Evolutionary conservation across 768 basidiomycete genomes (phyloP).

Genomic region (Nevesoporus exiguus): DNA sequence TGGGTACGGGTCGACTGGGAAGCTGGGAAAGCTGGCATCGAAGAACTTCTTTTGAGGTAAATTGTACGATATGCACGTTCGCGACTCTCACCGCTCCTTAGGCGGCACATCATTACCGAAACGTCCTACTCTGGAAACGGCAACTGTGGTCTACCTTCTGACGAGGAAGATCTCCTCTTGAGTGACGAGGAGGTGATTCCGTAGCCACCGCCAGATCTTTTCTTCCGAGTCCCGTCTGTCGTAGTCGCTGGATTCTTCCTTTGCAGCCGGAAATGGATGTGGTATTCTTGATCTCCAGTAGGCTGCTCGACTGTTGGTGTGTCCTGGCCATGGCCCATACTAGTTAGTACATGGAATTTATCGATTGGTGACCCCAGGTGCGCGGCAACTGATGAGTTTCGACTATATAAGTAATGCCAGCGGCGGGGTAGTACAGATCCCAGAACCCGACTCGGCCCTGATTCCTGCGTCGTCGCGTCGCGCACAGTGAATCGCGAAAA

Average conservation of each 20-base stretch:
- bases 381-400: neutral
- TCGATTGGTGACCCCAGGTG: neutral
- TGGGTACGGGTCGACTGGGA: slow-evolving; percentile 92
- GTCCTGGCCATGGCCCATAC: neutral
- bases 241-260: neutral
- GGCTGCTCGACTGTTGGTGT: neutral
- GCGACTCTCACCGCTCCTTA: neutral
- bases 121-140: slow-evolving; percentile 25
- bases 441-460: no score
- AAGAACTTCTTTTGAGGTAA: slow-evolving; percentile 65
- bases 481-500: neutral
- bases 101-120: slow-evolving; percentile 27
- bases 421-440: neutral
- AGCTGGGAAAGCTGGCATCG: slow-evolving; percentile 61
- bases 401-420: neutral
- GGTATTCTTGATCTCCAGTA: neutral
- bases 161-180: slow-evolving; percentile 52
- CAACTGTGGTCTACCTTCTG: slow-evolving; percentile 46
- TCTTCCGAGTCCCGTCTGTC: neutral
- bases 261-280: neutral
- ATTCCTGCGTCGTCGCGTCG: neutral
- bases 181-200: slow-evolving; percentile 45
- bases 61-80: neutral
- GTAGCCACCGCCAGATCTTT: neutral
- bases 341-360: neutral